These are phyloP conservation scores for Alloteropsis angusta DNA, from an alignment of 202 grass and related monocot species.

Conservation along the genomic window DNA sequence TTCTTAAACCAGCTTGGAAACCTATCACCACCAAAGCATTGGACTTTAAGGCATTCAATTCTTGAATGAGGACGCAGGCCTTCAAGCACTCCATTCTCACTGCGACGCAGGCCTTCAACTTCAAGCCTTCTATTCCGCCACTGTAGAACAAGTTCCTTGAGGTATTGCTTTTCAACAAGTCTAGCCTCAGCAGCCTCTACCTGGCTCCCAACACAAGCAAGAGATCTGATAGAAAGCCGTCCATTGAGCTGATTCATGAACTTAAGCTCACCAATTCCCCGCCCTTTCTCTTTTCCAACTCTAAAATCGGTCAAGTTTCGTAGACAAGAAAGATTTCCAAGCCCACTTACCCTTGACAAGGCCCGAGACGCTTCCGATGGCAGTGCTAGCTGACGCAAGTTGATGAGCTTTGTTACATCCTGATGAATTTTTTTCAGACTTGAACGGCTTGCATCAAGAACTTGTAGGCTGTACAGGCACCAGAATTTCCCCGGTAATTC, in stretches of 20 bases:
- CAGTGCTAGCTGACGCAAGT: not conserved
- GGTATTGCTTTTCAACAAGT: slow-evolving; percentile 2
- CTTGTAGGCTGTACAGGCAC: slow-evolving; percentile 1
- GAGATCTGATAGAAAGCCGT: not conserved
- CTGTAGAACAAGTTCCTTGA: not conserved
- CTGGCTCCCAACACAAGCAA: not conserved
- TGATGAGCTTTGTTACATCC: slow-evolving; percentile 20
- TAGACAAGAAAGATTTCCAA: slow-evolving; percentile 38
- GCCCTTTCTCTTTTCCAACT: not conserved
- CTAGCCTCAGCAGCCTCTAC: slow-evolving; percentile 10
- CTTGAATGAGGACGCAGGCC: not conserved
- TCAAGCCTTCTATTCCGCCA: not conserved
- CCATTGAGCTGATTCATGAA: slow-evolving; percentile 26
- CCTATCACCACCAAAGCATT: not conserved
- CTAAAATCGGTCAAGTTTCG: not conserved
- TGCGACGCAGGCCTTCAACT: rapidly evolving
- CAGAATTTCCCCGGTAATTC: not conserved
- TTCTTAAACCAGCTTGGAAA: not conserved
- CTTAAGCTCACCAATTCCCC: slow-evolving; percentile 13
- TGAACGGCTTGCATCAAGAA: not conserved
- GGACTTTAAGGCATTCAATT: not conserved
- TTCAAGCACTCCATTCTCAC: not conserved
- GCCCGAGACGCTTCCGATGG: rapidly evolving
- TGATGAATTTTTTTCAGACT: not conserved
- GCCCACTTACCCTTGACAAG: slow-evolving; percentile 9